A percentile compares a stretch with the other conserved stretches of the same genome.
Conservation (phyloP, 495 filamentous ascomycete species). For the Diplogelasinospora grovesii region DNA sequence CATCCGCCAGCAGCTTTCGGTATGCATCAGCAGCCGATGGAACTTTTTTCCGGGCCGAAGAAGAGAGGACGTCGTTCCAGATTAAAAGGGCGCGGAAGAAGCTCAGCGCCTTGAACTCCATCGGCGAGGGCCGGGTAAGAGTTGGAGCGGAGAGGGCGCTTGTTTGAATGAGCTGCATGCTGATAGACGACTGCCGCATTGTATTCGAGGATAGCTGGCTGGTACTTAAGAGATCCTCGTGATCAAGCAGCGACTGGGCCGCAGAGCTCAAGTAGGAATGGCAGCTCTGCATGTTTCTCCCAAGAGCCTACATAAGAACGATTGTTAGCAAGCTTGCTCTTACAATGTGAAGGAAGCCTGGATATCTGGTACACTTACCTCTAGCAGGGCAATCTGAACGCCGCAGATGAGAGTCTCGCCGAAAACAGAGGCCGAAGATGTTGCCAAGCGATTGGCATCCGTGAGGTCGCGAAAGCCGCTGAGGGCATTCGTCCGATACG, state of each 20-base stretch:
- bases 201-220: too few species aligned
- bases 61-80: slow-evolving; percentile 6
- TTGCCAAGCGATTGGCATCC: too few species aligned
- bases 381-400: slow-evolving; percentile 6
- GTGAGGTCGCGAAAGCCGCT: background rate
- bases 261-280: slow-evolving; percentile 5
- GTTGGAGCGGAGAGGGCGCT: too few species aligned
- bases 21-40: background rate
- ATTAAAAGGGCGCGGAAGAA: slow-evolving; percentile 3
- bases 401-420: slow-evolving; percentile 5
- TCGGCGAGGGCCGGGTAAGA: slow-evolving; percentile 3
- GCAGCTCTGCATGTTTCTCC: slow-evolving; percentile 8
- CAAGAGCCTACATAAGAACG: background rate
- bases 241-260: background rate
- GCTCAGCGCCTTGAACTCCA: background rate
- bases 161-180: too few species aligned
- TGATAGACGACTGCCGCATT: too few species aligned
- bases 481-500: background rate
- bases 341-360: too few species aligned
- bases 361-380: slow-evolving; percentile 1
- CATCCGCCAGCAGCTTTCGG: background rate
- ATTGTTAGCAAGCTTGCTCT: too few species aligned
- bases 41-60: background rate
- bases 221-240: background rate
- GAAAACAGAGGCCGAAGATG: background rate